A percentile compares a stretch with the other conserved stretches of the same genome.
These are phyloP conservation scores for Plantago coronopus DNA, from an alignment of 305 asterid species.

Conservation along the genomic window DNA sequence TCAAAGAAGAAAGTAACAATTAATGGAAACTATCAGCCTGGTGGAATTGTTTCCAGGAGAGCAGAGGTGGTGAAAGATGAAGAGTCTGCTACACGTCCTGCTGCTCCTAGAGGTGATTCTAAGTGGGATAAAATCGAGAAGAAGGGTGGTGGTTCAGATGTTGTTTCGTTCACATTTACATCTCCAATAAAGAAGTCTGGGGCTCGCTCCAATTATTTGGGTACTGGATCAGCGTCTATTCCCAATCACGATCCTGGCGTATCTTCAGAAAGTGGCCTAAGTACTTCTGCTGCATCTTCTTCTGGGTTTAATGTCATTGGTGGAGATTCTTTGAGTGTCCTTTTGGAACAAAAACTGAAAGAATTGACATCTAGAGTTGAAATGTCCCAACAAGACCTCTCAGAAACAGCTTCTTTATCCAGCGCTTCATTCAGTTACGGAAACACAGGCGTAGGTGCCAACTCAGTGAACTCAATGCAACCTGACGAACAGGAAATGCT, in stretches of 20 bases:
- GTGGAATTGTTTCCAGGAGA: constrained; percentile 33
- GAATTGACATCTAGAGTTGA: constrained; percentile 79
- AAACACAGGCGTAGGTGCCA: constrained; percentile 30
- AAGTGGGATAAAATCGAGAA: constrained; percentile 62
- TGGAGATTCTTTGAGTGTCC: constrained; percentile 77
- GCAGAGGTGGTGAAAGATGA: constrained; percentile 36
- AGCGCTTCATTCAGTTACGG: constrained; percentile 35
- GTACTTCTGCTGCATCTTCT: constrained; percentile 35
- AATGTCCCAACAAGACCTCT: constrained; percentile 49
- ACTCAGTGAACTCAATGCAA: constrained; percentile 19
- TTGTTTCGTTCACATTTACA: constrained; percentile 91
- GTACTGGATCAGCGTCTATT: constrained; percentile 28
- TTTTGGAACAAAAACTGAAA: constrained; percentile 85
- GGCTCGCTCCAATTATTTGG: constrained; percentile 38
- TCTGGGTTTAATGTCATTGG: constrained; percentile 47
- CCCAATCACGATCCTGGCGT: constrained; percentile 32
- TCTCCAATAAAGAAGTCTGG: constrained; percentile 83
- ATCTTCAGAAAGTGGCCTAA: constrained; percentile 32
- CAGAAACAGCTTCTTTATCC: constrained; percentile 37
- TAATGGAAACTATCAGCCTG: constrained; percentile 33
- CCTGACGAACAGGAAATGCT: constrained; percentile 35
- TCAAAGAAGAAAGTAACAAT: constrained; percentile 43
- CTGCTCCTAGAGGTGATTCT: constrained; percentile 46
- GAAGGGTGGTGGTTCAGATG: constrained; percentile 59
- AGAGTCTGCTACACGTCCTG: constrained; percentile 52